phyloP scores from a whole-genome alignment of 495 filamentous ascomycete genomes.

The Acidomyces sp. region DNA sequence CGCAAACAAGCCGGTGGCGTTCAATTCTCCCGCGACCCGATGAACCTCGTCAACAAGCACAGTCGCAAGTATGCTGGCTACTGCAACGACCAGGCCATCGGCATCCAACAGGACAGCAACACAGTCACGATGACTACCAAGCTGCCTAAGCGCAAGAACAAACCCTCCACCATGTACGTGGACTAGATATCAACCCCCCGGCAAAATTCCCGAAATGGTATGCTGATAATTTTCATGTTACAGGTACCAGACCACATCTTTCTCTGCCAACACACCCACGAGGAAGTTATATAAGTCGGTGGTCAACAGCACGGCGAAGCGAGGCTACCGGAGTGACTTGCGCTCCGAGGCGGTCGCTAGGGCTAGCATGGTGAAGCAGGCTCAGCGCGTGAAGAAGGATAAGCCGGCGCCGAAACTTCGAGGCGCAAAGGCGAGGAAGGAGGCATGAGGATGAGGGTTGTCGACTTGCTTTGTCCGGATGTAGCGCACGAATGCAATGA shows the following conservation, averaged over 20 bases:
- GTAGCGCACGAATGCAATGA: too few relatives aligned
- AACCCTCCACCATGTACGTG: constrained; percentile 38
- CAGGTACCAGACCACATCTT: constrained; percentile 42
- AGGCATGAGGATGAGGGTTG: too few relatives aligned
- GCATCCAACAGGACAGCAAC: constrained; percentile 14
- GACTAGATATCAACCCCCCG: too few relatives aligned
- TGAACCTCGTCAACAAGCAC: constrained; percentile 84
- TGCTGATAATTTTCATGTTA: too few relatives aligned
- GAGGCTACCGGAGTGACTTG: constrained; percentile 63
- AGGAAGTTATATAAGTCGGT: constrained; percentile 76
- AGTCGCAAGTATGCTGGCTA: constrained; percentile 87
- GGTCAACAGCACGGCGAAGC: constrained; percentile 65
- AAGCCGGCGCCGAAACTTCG: constrained; percentile 55
- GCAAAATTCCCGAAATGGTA: too few relatives aligned
- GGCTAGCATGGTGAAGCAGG: constrained; percentile 70
- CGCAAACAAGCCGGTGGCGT: constrained; percentile 59
- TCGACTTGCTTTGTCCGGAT: too few relatives aligned
- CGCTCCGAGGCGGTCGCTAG: constrained; percentile 76
- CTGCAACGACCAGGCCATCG: constrained; percentile 78
- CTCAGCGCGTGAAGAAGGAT: constrained; percentile 68
- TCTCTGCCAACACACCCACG: constrained; percentile 43
- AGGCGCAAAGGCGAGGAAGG: constrained; percentile 70
- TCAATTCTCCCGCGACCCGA: constrained; percentile 83
- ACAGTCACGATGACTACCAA: constrained; percentile 13
- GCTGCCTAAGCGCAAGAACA: constrained; percentile 52